Conservation (phyloP, 768 basidiomycete species). For the Sporobolomyces phaffii region DNA sequence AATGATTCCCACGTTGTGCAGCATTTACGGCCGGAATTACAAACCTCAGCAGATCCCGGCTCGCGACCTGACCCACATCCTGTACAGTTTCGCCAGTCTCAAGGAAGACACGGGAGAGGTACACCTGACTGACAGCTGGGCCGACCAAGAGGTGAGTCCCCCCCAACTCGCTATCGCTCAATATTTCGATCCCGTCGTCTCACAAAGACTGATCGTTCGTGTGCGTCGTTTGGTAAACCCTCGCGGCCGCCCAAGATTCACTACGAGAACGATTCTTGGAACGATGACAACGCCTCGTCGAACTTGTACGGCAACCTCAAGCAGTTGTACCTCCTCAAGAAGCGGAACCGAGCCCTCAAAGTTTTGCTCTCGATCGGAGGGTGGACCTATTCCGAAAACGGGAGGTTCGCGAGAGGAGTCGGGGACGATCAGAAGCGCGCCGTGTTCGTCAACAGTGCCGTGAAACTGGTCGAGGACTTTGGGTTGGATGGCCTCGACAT, state of each 20-base stretch:
- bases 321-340: slow-evolving; percentile 84
- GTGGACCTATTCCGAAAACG: slow-evolving; percentile 80
- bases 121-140: slow-evolving; percentile 76
- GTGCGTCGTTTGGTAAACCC: too few species aligned
- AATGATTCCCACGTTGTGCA: background rate
- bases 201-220: too few species aligned
- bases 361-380: slow-evolving; percentile 79
- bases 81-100: slow-evolving; percentile 68
- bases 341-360: slow-evolving; percentile 71
- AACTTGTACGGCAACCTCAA: slow-evolving; percentile 93
- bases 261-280: slow-evolving; percentile 91
- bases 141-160: slow-evolving; percentile 63
- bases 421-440: slow-evolving; percentile 58
- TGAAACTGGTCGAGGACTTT: slow-evolving; percentile 76
- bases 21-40: slow-evolving; percentile 89
- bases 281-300: slow-evolving; percentile 61
- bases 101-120: slow-evolving; percentile 44
- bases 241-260: too few species aligned
- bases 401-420: slow-evolving; percentile 69
- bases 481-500: slow-evolving; percentile 87
- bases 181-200: too few species aligned
- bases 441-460: slow-evolving; percentile 72
- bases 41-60: slow-evolving; percentile 77
- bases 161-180: too few species aligned
- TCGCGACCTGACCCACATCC: slow-evolving; percentile 63